phyloP scores from a whole-genome alignment of 1,284 basidiomycete genomes.

The Cutaneotrichosporon spelunceum region DNA sequence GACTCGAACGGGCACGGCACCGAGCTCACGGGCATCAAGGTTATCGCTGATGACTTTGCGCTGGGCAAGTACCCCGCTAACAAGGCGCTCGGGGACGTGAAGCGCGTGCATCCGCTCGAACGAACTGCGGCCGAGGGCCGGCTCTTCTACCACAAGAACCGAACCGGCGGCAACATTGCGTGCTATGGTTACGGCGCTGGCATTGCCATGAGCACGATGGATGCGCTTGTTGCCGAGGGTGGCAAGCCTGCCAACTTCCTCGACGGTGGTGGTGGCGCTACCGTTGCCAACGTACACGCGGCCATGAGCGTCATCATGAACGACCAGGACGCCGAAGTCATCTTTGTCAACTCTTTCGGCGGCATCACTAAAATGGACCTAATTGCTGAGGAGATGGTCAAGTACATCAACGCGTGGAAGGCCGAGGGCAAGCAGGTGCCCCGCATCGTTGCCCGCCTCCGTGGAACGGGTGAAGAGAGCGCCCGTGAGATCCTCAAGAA shows the following conservation, averaged over 20 bases:
- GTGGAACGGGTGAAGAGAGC: constrained; percentile 29
- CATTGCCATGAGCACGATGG: constrained; percentile 32
- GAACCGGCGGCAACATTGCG: constrained; percentile 22
- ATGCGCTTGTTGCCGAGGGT: constrained; percentile 25
- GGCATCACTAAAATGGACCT: constrained; percentile 32
- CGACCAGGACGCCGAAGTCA: constrained; percentile 28
- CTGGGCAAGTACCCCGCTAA: constrained; percentile 10
- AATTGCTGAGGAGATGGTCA: constrained; percentile 23
- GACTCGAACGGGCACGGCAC: constrained; percentile 10
- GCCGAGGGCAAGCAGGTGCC: constrained; percentile 16
- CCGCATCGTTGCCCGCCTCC: constrained; percentile 23
- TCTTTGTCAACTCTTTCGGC: constrained; percentile 34
- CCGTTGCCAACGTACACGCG: constrained; percentile 28
- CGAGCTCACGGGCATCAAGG: constrained; percentile 9
- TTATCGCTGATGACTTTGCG: constrained; percentile 19
- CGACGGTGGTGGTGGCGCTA: constrained; percentile 36
- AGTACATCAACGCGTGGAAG: constrained; percentile 10
- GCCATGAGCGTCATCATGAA: constrained; percentile 26
- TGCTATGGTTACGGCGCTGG: constrained; percentile 28
- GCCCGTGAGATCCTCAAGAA: constrained; percentile 25
- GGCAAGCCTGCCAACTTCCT: constrained; percentile 34
- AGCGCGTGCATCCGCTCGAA: constrained; percentile 19
- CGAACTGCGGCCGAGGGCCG: constrained; percentile 16
- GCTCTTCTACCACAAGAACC: constrained; percentile 27
- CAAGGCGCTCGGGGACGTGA: constrained; percentile 6